Conservation (phyloP, 768 basidiomycete species). For the Grammothele lineata region DNA sequence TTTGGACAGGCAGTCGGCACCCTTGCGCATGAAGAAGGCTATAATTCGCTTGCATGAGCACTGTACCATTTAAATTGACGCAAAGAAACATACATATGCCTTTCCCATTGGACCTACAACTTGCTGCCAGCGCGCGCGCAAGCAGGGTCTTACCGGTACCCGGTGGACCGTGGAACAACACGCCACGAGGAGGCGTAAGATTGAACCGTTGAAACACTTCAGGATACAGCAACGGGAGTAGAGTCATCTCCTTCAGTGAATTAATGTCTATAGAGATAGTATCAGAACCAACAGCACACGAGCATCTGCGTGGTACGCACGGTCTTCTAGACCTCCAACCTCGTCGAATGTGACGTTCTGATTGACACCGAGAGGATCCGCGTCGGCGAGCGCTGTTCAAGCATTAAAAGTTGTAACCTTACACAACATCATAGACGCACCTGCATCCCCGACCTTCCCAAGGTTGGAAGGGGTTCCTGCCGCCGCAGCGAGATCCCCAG, state of each 20-base stretch:
- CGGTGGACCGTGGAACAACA: conserved; percentile 96
- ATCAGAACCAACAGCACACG: background rate
- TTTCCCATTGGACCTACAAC: conserved; percentile 80
- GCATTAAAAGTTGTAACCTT: conserved; percentile 13
- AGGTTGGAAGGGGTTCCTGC: conserved; percentile 82
- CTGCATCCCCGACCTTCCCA: conserved; percentile 78
- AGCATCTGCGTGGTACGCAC: conserved; percentile 41
- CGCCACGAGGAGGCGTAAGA: conserved; percentile 93
- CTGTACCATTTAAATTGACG: background rate
- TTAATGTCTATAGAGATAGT: conserved; percentile 95
- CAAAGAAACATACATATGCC: conserved; percentile 69
- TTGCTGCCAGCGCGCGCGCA: conserved; percentile 91
- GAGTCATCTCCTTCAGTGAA: conserved; percentile 96
- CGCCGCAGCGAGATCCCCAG: conserved; percentile 58
- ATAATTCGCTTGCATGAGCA: background rate
- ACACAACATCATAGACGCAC: conserved; percentile 33
- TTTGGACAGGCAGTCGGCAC: conserved; percentile 95
- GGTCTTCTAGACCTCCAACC: conserved; percentile 93
- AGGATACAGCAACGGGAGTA: conserved; percentile 91
- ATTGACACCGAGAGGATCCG: conserved; percentile 93
- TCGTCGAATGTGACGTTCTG: conserved; percentile 93
- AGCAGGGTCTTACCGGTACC: conserved; percentile 98
- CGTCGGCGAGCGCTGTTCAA: conserved; percentile 76
- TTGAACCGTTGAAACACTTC: conserved; percentile 94
- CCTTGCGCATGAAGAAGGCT: conserved; percentile 99